Evolutionary conservation across 2,329 filamentous ascomycete genomes (phyloP).

Genomic region (Myrmaecium sp.): DNA sequence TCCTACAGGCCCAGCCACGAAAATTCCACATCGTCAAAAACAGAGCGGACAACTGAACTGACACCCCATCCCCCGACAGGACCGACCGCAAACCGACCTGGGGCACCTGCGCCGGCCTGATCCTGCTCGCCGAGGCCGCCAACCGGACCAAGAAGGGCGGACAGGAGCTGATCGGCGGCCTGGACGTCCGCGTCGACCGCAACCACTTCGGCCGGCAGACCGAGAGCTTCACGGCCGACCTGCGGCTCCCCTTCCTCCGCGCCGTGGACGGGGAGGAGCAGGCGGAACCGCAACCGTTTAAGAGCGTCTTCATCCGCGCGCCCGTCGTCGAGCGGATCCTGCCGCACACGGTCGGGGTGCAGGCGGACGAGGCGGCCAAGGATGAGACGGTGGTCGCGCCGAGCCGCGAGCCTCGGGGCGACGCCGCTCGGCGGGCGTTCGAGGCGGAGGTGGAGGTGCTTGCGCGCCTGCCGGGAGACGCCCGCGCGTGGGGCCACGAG

Average conservation of each 20-base stretch:
- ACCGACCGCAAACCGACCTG: slow-evolving; percentile 66
- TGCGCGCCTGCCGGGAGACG: slow-evolving; percentile 36
- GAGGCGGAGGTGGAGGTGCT: slow-evolving; percentile 39
- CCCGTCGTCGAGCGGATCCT: slow-evolving; percentile 80
- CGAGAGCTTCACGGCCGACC: slow-evolving; percentile 68
- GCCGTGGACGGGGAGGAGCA: slow-evolving; percentile 12
- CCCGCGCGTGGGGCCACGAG: slow-evolving; percentile 30
- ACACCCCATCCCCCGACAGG: slow-evolving; percentile 26
- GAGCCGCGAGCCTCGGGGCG: slow-evolving; percentile 29
- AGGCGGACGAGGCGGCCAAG: slow-evolving; percentile 28
- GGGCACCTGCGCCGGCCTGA: slow-evolving; percentile 92
- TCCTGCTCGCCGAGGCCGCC: slow-evolving; percentile 73
- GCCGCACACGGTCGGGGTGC: slow-evolving; percentile 31
- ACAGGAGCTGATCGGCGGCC: slow-evolving; percentile 81
- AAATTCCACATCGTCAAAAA: background rate
- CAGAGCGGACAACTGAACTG: background rate
- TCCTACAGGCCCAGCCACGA: background rate
- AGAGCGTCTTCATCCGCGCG: slow-evolving; percentile 82
- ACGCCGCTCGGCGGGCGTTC: slow-evolving; percentile 27
- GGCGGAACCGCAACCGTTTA: slow-evolving; percentile 37
- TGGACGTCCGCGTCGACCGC: slow-evolving; percentile 77
- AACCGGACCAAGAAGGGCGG: slow-evolving; percentile 81
- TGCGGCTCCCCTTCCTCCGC: slow-evolving; percentile 55
- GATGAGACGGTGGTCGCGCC: slow-evolving; percentile 42
- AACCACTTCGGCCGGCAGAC: slow-evolving; percentile 93